Evolutionary conservation across 768 basidiomycete species (phyloP).

Genomic region (Panaeolus cyanescens): DNA sequence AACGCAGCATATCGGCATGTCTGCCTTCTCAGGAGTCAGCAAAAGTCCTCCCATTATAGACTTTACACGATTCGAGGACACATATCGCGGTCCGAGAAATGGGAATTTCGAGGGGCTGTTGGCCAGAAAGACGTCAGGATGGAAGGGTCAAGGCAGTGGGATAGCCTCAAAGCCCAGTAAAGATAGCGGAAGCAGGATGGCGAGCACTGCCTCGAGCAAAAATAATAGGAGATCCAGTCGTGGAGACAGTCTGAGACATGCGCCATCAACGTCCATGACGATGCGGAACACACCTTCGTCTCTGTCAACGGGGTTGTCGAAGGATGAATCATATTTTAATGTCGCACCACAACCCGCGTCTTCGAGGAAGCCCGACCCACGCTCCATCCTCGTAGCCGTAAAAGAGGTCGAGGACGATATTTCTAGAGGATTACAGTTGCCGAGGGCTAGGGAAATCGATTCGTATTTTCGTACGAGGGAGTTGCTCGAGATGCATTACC

Average conservation of each 20-base stretch:
- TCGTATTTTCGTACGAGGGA: constrained; percentile 19
- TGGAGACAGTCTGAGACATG: neutral
- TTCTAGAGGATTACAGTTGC: neutral
- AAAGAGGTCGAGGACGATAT: constrained; percentile 9
- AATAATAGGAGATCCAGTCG: neutral
- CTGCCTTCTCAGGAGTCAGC: constrained; percentile 1
- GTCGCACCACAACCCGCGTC: constrained; percentile 11
- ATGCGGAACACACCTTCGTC: neutral
- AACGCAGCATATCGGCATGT: neutral
- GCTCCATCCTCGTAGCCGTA: constrained; percentile 18
- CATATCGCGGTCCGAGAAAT: constrained; percentile 20
- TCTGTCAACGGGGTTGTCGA: neutral
- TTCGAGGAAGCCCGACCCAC: constrained; percentile 21
- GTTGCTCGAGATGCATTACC: constrained; percentile 20
- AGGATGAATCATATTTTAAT: neutral
- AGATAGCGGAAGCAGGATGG: neutral
- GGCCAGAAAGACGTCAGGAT: neutral
- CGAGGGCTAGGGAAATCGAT: neutral
- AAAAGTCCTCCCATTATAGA: constrained; percentile 26
- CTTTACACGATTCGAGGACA: constrained; percentile 26
- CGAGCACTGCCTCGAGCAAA: neutral
- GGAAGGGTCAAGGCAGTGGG: neutral
- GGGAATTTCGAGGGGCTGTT: constrained; percentile 18
- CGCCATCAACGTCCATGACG: neutral
- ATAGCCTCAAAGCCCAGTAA: constrained; percentile 1